Base-by-base conservation (phyloP, 495 filamentous ascomycete genomes). In the Rostrohypoxylon terebratum region DNA sequence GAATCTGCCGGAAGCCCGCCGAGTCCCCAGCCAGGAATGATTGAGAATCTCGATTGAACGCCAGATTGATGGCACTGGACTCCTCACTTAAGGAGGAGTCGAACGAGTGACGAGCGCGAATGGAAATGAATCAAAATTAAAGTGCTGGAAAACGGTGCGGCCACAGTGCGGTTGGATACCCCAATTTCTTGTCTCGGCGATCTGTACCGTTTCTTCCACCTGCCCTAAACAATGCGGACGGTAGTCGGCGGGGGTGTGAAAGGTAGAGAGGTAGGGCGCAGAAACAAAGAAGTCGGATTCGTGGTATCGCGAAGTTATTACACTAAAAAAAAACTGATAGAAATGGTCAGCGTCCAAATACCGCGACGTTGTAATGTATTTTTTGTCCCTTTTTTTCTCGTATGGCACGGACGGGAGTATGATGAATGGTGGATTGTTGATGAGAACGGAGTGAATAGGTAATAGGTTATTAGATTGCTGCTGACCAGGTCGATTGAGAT, bases 61-160 rank as follows among this genome's bases (percentile, higher is more conserved):
- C 76, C 76, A 78, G 76, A 71, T 78, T 78, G 76, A 54, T 59
- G 55, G 62, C 57, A 55, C 14, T 48, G 55, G 76, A 77, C 76
- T 71, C 76, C 76, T 70, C 71, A n/a, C 59, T 50, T 44, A 47
- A 50, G 23, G 76, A 75, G 74, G 74, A 78, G 74, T 68, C 74
- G 55, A 59, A 58, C 40, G 34, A 62, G 72, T 65, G 47, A 59
- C 68, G 64, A 71, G 14, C 2, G 68, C 23, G 55, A 47, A 55
- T 50, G 20, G 55, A 61, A 64, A 64, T 25, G 28, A 63, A 64
- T 51, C 48, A 53, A 50, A 50, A 40, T 45, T 51, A 10, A 0
- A 0, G 54, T 53, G 62, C 59, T 74, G 66, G 64, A 4, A 53
- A 53, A 58, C 7, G 47, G 23, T 58, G 25, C 18, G 58, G 36